A percentile compares a stretch with the other conserved stretches of the same genome.
Conservation (phyloP, 2,329 filamentous ascomycete genomes). For the Aspergillus niger region DNA sequence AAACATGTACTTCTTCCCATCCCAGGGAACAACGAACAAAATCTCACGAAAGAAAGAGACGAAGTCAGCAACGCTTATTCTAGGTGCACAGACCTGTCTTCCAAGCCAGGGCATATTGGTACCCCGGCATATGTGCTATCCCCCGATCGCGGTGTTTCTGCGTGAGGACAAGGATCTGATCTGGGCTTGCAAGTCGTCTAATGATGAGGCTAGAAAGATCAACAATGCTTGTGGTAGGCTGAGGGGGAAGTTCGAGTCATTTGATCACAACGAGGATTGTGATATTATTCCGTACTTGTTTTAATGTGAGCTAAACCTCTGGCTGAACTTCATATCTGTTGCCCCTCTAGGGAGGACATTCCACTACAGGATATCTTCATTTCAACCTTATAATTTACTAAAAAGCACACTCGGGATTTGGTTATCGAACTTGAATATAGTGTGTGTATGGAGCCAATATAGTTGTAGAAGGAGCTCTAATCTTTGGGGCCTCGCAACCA, state of each 20-base stretch:
- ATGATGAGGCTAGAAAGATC: not conserved
- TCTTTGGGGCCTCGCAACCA: no score
- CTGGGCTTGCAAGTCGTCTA: not conserved
- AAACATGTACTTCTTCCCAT: conserved; percentile 6
- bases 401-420: no score
- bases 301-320: not conserved
- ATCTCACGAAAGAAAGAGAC: not conserved
- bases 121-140: not conserved
- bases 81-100: not conserved
- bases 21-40: not conserved
- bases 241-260: conserved; percentile 4
- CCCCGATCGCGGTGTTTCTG: not conserved
- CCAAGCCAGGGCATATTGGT: not conserved
- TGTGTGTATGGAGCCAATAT: no score
- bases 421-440: no score
- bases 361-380: no score
- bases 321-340: no score
- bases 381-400: no score
- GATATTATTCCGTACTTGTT: conserved; percentile 7
- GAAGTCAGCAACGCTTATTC: not conserved
- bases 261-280: conserved; percentile 8
- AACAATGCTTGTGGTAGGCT: not conserved
- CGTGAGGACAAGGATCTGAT: not conserved
- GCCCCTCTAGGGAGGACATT: no score
- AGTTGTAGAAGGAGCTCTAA: no score